phyloP scores from a whole-genome alignment of 2,329 filamentous ascomycete species.

The Phyllosticta citrichinensis region DNA sequence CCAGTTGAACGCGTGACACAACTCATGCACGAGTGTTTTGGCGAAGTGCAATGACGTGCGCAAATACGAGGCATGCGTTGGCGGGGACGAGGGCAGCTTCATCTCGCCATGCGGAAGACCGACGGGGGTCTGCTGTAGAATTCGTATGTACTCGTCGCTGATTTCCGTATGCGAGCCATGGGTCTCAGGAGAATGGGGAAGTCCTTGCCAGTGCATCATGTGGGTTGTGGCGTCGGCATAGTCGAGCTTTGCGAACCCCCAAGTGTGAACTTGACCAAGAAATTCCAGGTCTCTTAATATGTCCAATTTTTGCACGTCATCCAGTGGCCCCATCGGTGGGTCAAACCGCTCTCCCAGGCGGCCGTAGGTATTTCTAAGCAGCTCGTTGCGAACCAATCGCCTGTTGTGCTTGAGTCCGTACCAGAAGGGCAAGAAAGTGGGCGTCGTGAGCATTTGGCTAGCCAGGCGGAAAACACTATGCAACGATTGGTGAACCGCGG shows the following conservation, averaged over 20 bases:
- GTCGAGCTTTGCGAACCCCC: background rate
- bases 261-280: background rate
- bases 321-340: background rate
- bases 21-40: conserved; percentile 10
- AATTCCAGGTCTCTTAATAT: background rate
- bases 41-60: conserved; percentile 9
- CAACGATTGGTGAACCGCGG: background rate
- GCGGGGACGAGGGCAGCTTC: background rate
- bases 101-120: background rate
- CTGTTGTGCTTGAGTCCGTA: background rate
- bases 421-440: conserved; percentile 2
- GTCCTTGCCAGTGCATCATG: background rate
- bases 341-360: background rate
- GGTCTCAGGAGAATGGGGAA: background rate
- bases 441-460: background rate
- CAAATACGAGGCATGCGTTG: background rate
- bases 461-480: background rate
- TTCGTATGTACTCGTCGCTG: background rate
- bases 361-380: background rate
- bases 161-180: background rate
- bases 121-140: background rate
- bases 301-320: background rate
- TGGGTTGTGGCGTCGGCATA: conserved; percentile 8
- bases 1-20: conserved; percentile 8
- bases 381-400: background rate